Percentiles rank a stretch among this genome's conserved stretches.
phyloP scores from a whole-genome alignment of 352 stramenopile genomes.

The Blastocystis sp. region DNA sequence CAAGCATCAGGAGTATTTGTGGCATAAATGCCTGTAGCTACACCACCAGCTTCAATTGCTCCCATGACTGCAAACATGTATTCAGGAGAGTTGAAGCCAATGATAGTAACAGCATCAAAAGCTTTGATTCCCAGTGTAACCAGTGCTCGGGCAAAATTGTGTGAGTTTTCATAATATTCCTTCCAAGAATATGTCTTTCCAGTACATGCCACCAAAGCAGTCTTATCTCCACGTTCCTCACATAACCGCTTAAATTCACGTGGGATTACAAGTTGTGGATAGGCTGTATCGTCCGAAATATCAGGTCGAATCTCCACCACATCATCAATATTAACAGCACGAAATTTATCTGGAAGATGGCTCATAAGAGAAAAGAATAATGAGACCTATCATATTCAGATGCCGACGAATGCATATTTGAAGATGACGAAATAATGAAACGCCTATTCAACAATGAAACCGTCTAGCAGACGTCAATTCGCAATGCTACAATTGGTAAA shows the following conservation, averaged over 20 bases:
- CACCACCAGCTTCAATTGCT: slow-evolving; percentile 76
- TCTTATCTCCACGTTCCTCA: background rate
- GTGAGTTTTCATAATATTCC: slow-evolving; percentile 71
- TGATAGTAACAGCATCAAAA: slow-evolving; percentile 78
- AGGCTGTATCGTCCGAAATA: background rate
- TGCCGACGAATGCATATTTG: too few relatives aligned
- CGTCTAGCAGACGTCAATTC: too few relatives aligned
- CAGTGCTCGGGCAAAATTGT: slow-evolving; percentile 75
- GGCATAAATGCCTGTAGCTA: slow-evolving; percentile 80
- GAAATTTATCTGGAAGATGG: slow-evolving; percentile 16
- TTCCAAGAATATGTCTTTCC: slow-evolving; percentile 48
- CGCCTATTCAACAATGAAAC: too few relatives aligned
- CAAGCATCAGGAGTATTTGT: slow-evolving; percentile 77
- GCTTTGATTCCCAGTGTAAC: slow-evolving; percentile 72
- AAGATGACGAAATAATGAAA: too few relatives aligned
- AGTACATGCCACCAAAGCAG: slow-evolving; percentile 9
- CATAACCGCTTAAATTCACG: background rate
- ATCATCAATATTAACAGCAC: slow-evolving; percentile 51
- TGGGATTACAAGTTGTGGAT: background rate
- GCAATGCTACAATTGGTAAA: too few relatives aligned
- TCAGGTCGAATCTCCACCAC: slow-evolving; percentile 45
- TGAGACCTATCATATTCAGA: too few relatives aligned
- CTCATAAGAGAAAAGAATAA: slow-evolving; percentile 29
- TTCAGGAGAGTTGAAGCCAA: slow-evolving; percentile 81
- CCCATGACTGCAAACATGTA: slow-evolving; percentile 77